Evolutionary conservation across 305 asterid species (phyloP).

Genomic region (Fraxinus baroniana): DNA sequence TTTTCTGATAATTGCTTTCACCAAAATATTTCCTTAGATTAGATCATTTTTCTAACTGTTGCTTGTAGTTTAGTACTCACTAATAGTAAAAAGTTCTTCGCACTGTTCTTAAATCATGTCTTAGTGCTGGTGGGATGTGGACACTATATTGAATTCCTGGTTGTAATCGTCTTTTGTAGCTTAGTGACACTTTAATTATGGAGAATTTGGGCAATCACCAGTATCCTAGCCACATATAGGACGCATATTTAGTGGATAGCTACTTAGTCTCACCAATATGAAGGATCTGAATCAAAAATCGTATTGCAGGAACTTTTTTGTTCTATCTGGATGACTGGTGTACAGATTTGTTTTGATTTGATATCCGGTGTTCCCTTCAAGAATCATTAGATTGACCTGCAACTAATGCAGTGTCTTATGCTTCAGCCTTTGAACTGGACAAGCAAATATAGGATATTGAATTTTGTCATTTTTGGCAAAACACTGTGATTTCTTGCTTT

Average conservation of each 20-base stretch:
- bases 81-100: background rate
- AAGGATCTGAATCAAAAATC: slow-evolving; percentile 42
- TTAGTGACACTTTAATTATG: slow-evolving; percentile 5
- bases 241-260: slow-evolving; percentile 30
- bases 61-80: background rate
- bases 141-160: slow-evolving; percentile 10
- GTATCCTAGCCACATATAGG: slow-evolving; percentile 22
- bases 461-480: slow-evolving; percentile 11
- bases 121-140: slow-evolving; percentile 6
- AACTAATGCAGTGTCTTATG: slow-evolving; percentile 28
- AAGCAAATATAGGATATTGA: slow-evolving; percentile 21
- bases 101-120: slow-evolving; percentile 12
- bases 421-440: slow-evolving; percentile 33
- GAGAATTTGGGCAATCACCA: slow-evolving; percentile 14
- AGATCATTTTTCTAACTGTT: background rate
- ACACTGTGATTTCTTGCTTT: slow-evolving; percentile 8
- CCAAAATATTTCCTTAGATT: background rate
- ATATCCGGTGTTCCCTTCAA: slow-evolving; percentile 34
- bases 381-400: slow-evolving; percentile 38
- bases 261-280: slow-evolving; percentile 32
- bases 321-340: slow-evolving; percentile 39
- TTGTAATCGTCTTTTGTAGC: slow-evolving; percentile 13
- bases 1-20: slow-evolving; percentile 11
- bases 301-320: slow-evolving; percentile 49
- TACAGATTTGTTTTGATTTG: slow-evolving; percentile 32